Base-by-base conservation (phyloP, 768 basidiomycete genomes). In the Mycena belliarum region DNA sequence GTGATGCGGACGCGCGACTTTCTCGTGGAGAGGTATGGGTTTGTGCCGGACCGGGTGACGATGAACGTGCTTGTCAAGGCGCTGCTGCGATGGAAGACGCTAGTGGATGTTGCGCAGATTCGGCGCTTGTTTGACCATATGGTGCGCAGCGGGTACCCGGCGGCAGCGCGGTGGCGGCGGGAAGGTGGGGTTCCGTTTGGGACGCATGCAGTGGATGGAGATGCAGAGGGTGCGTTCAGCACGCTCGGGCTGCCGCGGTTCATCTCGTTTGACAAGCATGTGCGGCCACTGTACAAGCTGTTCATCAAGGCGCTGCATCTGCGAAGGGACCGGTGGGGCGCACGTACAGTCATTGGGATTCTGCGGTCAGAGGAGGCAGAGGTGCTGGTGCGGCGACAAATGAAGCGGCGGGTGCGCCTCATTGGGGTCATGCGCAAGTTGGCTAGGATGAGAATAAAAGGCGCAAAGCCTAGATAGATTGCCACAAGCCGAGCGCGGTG, bases 271-370 rank as follows among this genome's bases (percentile, higher is more conserved):
- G 73, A 76, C 55, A 76, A 72, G 54, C 87, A 91, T 66, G 76
- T 84, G n/a, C 73, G 76, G 55, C 90, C 90, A 40, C 65, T 92
- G 70, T 87, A 86, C 69, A 86, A 79, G 74, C 85, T 85, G 82
- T 85, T 92, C 70, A 82, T 88, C 65, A 84, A 80, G 64, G 84
- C 83, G 15, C 79, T 91, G 60, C 79, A 82, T 67, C 49, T 75
- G 40, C 72, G 83, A 26, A 78, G 78, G 21, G 89, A 93, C 67
- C 59, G 66, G 8, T 68, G 68, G 12, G 84, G 83, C 38, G 87
- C 84, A 24, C 73, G 76, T 66, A 75, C 60, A 42, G 77, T 88
- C 21, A 63, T 86, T 23, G 81, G 77, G 21, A 84, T 88, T 55
- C 63, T 89, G 65, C 83, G 80, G 59, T 76, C 73, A 35, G 79